A percentile compares a stretch with the other conserved stretches of the same genome.
These are phyloP conservation scores for Yamadazyma akitaensis DNA, from an alignment of 805 yeast genomes.

Conservation along the genomic window DNA sequence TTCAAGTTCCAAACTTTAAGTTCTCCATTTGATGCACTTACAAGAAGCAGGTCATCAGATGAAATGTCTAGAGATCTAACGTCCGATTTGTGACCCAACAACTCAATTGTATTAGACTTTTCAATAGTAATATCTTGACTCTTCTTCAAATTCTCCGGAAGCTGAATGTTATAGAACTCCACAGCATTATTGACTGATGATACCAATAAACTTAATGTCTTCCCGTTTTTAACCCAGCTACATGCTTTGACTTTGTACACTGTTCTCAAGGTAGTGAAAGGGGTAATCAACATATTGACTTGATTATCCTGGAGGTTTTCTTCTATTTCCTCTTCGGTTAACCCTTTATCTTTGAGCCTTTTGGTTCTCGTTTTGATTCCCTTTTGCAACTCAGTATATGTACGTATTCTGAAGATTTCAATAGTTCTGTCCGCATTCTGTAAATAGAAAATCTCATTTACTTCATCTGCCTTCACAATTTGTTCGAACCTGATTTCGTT, in stretches of 20 bases:
- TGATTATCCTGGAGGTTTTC: conserved; percentile 40
- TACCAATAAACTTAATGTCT: conserved; percentile 57
- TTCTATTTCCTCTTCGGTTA: conserved; percentile 52
- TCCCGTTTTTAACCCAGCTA: conserved; percentile 55
- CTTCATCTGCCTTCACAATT: conserved; percentile 23
- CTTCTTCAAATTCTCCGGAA: conserved; percentile 57
- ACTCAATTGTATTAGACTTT: conserved; percentile 59
- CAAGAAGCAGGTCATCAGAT: conserved; percentile 73
- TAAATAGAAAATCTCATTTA: conserved; percentile 54
- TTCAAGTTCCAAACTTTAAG: conserved; percentile 84
- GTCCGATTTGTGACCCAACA: conserved; percentile 87
- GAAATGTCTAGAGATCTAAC: conserved; percentile 80
- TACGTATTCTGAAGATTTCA: conserved; percentile 76
- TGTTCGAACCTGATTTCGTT: conserved; percentile 50
- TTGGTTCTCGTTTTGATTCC: conserved; percentile 75
- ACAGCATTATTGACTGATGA: conserved; percentile 72
- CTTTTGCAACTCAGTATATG: conserved; percentile 71
- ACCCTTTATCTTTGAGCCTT: conserved; percentile 72
- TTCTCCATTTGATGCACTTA: conserved; percentile 87
- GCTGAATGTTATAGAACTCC: conserved; percentile 58
- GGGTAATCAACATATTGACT: conserved; percentile 60
- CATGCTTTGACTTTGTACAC: conserved; percentile 60
- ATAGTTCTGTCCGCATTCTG: conserved; percentile 79
- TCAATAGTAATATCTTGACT: conserved; percentile 42
- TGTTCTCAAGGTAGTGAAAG: conserved; percentile 66